phyloP scores from a whole-genome alignment of 2,329 filamentous ascomycete species.

The Claviceps humidiphila region DNA sequence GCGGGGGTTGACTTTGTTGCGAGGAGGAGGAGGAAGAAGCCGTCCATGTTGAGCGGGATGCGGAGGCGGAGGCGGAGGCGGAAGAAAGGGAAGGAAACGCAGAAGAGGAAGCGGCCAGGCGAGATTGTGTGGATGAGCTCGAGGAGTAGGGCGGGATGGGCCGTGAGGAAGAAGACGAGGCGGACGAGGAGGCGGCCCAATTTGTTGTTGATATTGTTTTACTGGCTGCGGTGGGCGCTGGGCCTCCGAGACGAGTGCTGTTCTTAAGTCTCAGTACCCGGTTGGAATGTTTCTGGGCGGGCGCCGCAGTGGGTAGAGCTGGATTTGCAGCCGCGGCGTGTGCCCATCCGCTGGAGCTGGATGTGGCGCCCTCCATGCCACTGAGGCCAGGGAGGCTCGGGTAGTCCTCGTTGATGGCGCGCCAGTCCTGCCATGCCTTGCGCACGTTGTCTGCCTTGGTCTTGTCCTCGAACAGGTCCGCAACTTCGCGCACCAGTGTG shows the following conservation, averaged over 20 bases:
- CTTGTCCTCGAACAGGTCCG: constrained; percentile 82
- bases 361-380: constrained; percentile 50
- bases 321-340: constrained; percentile 47
- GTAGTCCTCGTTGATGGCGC: constrained; percentile 91
- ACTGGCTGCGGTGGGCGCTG: constrained; percentile 10
- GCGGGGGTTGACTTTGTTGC: constrained; percentile 20
- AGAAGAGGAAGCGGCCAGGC: not conserved
- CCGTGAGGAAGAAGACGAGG: not conserved
- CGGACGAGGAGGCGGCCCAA: not conserved
- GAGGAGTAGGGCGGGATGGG: constrained; percentile 21
- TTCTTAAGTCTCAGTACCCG: constrained; percentile 47
- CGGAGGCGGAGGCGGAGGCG: constrained; percentile 4
- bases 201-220: not conserved
- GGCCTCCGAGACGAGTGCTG: constrained; percentile 34
- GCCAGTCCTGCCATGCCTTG: constrained; percentile 89
- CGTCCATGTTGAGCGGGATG: constrained; percentile 14
- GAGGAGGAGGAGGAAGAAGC: constrained; percentile 15
- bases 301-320: constrained; percentile 22
- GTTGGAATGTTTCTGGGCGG: constrained; percentile 36
- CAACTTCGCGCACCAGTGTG: constrained; percentile 79
- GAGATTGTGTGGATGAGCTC: constrained; percentile 11
- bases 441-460: constrained; percentile 59
- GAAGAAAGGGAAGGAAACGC: not conserved
- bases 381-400: constrained; percentile 69
- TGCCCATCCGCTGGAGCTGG: constrained; percentile 45